phyloP scores from a whole-genome alignment of 1,284 basidiomycete genomes.

The Pyrrhoderma lamaoense region DNA sequence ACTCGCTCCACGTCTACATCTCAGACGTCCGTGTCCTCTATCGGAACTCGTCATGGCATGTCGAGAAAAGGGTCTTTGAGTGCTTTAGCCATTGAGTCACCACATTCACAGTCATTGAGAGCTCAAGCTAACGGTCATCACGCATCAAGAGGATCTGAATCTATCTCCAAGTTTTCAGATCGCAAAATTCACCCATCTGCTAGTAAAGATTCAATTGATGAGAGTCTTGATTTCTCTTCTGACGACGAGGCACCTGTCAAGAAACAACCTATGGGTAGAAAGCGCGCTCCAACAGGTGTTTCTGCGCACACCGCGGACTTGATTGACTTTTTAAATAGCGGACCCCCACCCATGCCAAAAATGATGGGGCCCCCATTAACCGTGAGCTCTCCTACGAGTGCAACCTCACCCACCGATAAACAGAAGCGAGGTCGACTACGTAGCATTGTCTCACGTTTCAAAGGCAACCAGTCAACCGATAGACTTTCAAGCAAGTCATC shows the following conservation, averaged over 20 bases:
- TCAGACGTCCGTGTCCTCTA: slow-evolving; percentile 9
- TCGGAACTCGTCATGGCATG: slow-evolving; percentile 5
- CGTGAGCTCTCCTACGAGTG: slow-evolving; percentile 1
- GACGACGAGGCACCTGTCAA: slow-evolving; percentile 36
- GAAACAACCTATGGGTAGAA: slow-evolving; percentile 18
- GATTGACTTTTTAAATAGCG: slow-evolving; percentile 59
- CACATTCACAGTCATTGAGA: slow-evolving; percentile 11
- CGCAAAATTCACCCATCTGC: background rate
- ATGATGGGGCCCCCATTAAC: slow-evolving; percentile 1
- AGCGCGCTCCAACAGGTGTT: slow-evolving; percentile 14
- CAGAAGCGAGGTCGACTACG: slow-evolving; percentile 49
- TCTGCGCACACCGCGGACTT: slow-evolving; percentile 35
- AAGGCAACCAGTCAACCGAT: slow-evolving; percentile 47
- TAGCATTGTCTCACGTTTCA: slow-evolving; percentile 72
- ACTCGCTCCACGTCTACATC: slow-evolving; percentile 14
- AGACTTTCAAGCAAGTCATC: slow-evolving; percentile 28
- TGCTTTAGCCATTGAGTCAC: slow-evolving; percentile 10
- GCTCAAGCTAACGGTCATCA: background rate
- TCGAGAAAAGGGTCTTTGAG: slow-evolving; percentile 12
- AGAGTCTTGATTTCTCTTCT: slow-evolving; percentile 61
- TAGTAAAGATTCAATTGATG: slow-evolving; percentile 64
- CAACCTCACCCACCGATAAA: slow-evolving; percentile 32
- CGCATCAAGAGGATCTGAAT: slow-evolving; percentile 8
- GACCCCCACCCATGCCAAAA: slow-evolving; percentile 40
- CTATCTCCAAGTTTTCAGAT: background rate